phyloP scores from a whole-genome alignment of 176 grass and related monocot species.

The Phoenix roebelenii region DNA sequence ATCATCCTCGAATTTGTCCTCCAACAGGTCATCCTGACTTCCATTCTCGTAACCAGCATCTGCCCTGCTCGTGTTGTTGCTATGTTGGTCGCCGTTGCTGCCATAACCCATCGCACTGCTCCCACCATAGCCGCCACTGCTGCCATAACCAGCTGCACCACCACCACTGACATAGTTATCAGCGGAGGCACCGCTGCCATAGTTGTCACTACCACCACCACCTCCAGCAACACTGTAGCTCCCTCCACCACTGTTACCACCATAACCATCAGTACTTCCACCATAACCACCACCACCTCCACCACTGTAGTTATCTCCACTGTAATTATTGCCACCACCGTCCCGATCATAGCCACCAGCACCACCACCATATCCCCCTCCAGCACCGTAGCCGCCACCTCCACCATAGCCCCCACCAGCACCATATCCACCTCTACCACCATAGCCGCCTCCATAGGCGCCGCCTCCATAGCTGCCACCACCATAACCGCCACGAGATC shows the following conservation, averaged over 20 bases:
- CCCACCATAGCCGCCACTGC: constrained; percentile 12
- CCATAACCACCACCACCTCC: constrained; percentile 7
- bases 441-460: not conserved
- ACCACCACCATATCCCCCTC: constrained; percentile 15
- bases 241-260: constrained; percentile 1
- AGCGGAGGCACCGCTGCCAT: not conserved
- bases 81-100: constrained; percentile 11
- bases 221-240: constrained; percentile 14
- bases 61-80: constrained; percentile 9
- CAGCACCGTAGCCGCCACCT: not conserved
- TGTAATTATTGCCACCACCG: constrained; percentile 5
- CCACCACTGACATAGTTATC: constrained; percentile 11
- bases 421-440: not conserved
- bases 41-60: constrained; percentile 8
- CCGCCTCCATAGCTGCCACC: constrained; percentile 18
- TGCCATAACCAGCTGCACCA: constrained; percentile 10
- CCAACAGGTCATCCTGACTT: constrained; percentile 30
- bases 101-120: not conserved
- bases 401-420: not conserved
- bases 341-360: not conserved
- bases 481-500: constrained; percentile 13
- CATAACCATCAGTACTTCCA: not conserved
- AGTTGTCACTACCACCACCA: constrained; percentile 13
- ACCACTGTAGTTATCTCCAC: not conserved
- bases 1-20: constrained; percentile 29